Percentiles rank a stretch among this genome's conserved stretches.
Evolutionary conservation across 2,329 filamentous ascomycete genomes (phyloP).

Genomic region (Phoma sp.): DNA sequence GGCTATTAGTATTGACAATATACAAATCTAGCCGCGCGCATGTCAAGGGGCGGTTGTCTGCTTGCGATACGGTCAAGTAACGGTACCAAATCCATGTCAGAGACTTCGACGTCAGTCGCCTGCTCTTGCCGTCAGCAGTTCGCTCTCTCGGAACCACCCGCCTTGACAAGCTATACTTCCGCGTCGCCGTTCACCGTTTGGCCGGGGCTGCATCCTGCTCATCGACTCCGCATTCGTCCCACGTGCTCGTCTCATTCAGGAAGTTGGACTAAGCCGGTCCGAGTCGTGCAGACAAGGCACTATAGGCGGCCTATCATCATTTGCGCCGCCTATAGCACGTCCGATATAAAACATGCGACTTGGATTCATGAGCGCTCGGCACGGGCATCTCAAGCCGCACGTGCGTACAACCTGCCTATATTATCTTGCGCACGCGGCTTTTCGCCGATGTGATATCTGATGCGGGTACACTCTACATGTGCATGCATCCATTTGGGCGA

Average conservation of each 20-base stretch:
- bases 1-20: background rate
- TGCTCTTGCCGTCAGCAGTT: constrained; percentile 1
- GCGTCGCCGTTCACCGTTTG: constrained; percentile 1
- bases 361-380: background rate
- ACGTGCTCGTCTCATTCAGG: constrained; percentile 7
- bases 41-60: background rate
- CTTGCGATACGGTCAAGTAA: background rate
- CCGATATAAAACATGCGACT: background rate
- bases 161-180: background rate
- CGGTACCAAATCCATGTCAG: background rate
- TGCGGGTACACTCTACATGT: background rate
- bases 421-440: background rate
- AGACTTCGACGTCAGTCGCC: background rate
- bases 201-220: constrained; percentile 4
- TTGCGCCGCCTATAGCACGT: background rate
- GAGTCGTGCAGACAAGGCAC: constrained; percentile 10
- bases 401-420: background rate
- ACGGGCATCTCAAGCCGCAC: background rate
- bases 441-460: background rate
- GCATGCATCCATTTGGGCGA: background rate
- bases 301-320: constrained; percentile 16
- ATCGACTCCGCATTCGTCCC: constrained; percentile 2
- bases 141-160: constrained; percentile 5
- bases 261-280: constrained; percentile 9
- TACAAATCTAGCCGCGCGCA: background rate